Conservation (phyloP, 306 rosid species). For the Gastrolobium villosum region DNA sequence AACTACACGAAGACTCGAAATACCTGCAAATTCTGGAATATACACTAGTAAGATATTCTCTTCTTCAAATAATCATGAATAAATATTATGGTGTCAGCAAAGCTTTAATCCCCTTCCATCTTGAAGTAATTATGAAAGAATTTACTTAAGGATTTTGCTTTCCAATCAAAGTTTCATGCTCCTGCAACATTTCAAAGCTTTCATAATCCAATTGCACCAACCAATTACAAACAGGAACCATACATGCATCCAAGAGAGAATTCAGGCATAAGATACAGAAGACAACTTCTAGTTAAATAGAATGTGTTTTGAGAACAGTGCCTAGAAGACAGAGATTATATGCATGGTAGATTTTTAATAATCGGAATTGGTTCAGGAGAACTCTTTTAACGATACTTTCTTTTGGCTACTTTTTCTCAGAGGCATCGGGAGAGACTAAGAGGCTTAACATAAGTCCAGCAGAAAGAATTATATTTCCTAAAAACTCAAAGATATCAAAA, state of each 20-base stretch:
- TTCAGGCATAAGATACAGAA: background rate
- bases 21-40: slow-evolving; percentile 71
- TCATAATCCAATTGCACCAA: background rate
- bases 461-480: background rate
- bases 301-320: background rate
- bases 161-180: slow-evolving; percentile 54
- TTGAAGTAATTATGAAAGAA: slow-evolving; percentile 54
- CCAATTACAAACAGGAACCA: background rate
- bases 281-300: background rate
- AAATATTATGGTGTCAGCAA: slow-evolving; percentile 49
- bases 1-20: slow-evolving; percentile 32
- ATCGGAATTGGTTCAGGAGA: background rate
- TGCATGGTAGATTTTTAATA: background rate
- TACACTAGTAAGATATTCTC: slow-evolving; percentile 55
- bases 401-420: background rate
- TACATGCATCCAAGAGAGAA: background rate
- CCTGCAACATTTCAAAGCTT: slow-evolving; percentile 40
- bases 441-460: background rate
- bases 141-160: slow-evolving; percentile 58
- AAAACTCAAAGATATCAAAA: background rate
- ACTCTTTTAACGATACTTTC: background rate
- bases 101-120: slow-evolving; percentile 58
- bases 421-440: background rate
- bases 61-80: slow-evolving; percentile 62
- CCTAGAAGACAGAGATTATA: background rate